Conservation (phyloP, 371 early-diverging fungal species). For the Mucor mucedo region DNA sequence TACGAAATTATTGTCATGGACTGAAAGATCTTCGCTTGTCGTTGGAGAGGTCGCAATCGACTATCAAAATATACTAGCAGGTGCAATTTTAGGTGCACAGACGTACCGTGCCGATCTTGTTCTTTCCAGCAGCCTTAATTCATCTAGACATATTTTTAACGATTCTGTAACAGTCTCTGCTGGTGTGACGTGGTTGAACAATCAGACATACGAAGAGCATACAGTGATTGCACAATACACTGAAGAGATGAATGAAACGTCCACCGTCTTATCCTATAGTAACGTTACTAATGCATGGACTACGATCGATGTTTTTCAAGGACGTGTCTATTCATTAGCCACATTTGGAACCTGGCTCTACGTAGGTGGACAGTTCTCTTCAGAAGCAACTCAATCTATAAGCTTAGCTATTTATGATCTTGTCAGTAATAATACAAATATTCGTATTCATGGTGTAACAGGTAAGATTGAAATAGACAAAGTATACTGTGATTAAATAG, state of each 20-base stretch:
- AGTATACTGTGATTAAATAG: too few relatives aligned
- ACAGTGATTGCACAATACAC: slow-evolving; percentile 8
- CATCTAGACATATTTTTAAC: background rate
- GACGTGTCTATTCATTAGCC: slow-evolving; percentile 29
- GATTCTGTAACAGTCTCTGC: slow-evolving; percentile 8
- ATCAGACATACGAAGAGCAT: background rate
- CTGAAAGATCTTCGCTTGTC: slow-evolving; percentile 27
- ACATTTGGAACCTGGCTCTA: slow-evolving; percentile 28
- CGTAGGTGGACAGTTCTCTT: slow-evolving; percentile 42
- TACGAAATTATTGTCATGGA: slow-evolving; percentile 29
- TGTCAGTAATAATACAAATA: slow-evolving; percentile 3
- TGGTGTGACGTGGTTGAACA: slow-evolving; percentile 5
- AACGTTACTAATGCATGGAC: slow-evolving; percentile 27
- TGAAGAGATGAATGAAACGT: background rate
- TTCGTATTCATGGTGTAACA: slow-evolving; percentile 25
- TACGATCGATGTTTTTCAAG: slow-evolving; percentile 30
- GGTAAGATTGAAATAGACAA: slow-evolving; percentile 15
- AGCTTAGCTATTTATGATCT: slow-evolving; percentile 46
- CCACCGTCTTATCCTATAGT: slow-evolving; percentile 27
- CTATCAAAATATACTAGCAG: slow-evolving; percentile 17
- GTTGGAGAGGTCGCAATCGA: slow-evolving; percentile 25
- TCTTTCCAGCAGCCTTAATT: background rate
- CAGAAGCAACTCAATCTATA: slow-evolving; percentile 14
- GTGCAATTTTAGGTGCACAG: slow-evolving; percentile 36
- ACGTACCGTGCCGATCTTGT: slow-evolving; percentile 37